These are phyloP conservation scores for Esteya vermicola DNA, from an alignment of 2,329 filamentous ascomycete genomes.

Conservation along the genomic window DNA sequence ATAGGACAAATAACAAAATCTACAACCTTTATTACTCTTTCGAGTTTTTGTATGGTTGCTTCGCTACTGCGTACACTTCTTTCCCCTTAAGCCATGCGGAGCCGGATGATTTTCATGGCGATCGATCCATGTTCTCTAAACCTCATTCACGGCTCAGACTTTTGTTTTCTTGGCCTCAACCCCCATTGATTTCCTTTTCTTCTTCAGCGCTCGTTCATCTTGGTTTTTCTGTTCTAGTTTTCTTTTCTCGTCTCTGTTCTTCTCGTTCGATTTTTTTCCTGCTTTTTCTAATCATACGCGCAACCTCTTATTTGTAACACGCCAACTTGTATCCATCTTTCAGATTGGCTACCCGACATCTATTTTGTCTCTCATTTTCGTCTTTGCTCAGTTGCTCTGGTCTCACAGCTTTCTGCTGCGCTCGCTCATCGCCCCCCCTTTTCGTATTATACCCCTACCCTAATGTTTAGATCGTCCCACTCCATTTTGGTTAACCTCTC, in stretches of 20 bases:
- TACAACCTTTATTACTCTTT: too few species aligned
- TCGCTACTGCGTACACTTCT: too few species aligned
- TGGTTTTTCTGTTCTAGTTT: too few species aligned
- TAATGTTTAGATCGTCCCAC: too few species aligned
- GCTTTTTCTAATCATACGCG: too few species aligned
- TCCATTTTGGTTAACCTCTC: neutral
- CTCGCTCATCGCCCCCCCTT: neutral
- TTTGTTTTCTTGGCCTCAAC: neutral
- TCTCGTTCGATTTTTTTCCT: too few species aligned
- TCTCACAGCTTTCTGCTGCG: neutral
- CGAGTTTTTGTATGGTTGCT: too few species aligned
- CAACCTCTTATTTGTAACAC: too few species aligned
- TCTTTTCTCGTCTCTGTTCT: too few species aligned
- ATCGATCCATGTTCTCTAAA: neutral
- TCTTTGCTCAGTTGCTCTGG: neutral
- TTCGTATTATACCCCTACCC: neutral
- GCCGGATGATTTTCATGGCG: neutral
- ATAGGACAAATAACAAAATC: too few species aligned
- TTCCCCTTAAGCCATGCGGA: neutral
- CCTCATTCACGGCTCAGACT: too few species aligned
- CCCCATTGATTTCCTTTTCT: neutral
- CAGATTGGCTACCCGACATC: neutral
- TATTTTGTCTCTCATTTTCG: neutral
- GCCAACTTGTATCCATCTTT: neutral
- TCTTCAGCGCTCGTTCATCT: too few species aligned